Base-by-base conservation (phyloP, 495 filamentous ascomycete species). In the Neohortaea acidophila region DNA sequence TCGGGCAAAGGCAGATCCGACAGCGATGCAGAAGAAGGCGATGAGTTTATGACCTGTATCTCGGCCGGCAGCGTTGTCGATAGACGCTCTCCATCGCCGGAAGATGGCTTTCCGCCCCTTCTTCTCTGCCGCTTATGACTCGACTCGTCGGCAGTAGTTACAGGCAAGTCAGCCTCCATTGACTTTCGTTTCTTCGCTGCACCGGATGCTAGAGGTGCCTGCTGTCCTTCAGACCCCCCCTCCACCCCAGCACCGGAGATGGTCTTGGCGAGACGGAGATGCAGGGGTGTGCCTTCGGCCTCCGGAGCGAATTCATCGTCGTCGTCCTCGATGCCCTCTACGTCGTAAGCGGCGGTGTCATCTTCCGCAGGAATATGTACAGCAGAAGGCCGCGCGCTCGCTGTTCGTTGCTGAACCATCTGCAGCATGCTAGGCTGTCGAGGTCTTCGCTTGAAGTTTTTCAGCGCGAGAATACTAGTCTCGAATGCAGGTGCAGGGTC, bases 401-500 rank as follows among this genome's bases (percentile, higher is more conserved):
- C 47, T 3, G 45, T 50, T 4, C 43, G 48, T 39, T 57, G 54
- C 38, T 73, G 70, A 47, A 72, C 68, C 61, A 75, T 73, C 13
- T 72, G 68, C 11, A 83, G 57, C 38, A 83, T 69, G 52, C 77
- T 82, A 4, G 72, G 69, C 52, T 82, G 75, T 56, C 76, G 63
- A 12, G 74, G 63, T 41, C 77, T 62, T 24, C 71, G 62, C 42
- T 69, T 75, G 56, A 81, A 81, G 46, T 76, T 78, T 25, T 51
- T 53, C 14, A 64, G 42, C 12, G 48, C 53, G 21, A 63, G 48
- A 55, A 76, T 55, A 4, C 71, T 73, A 20, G 51, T 72, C 25
- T 76, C 70, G 32, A 66, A 65, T 2, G 63, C 66, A 33, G 70
- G 69, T 3, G 69, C 73, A 10, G 21, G 24, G 4, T 43, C 43